phyloP scores from a whole-genome alignment of 441 rosid species.

The Bocquillonia castaneifolia region DNA sequence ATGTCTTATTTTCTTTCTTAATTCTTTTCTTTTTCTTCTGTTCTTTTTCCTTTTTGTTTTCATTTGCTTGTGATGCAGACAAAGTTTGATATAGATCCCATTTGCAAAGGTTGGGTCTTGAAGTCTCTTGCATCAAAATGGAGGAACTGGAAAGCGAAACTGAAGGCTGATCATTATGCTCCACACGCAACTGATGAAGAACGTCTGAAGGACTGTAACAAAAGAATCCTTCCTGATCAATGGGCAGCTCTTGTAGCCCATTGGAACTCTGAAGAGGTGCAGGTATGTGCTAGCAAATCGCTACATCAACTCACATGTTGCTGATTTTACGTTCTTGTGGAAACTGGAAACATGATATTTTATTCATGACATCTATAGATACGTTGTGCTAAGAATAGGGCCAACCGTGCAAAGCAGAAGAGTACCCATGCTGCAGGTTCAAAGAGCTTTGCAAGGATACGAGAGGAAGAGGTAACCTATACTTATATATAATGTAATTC shows the following conservation, averaged over 20 bases:
- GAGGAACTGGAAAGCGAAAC: constrained; percentile 39
- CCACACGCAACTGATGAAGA: constrained; percentile 38
- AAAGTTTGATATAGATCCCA: constrained; percentile 34
- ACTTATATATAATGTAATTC: not conserved
- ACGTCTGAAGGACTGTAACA: constrained; percentile 29
- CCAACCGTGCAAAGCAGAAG: constrained; percentile 30
- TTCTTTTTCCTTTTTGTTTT: not conserved
- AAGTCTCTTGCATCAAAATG: constrained; percentile 33
- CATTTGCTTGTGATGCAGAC: constrained; percentile 20
- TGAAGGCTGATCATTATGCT: constrained; percentile 33
- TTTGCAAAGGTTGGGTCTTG: constrained; percentile 35
- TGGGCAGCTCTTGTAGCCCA: constrained; percentile 35
- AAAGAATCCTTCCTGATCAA: constrained; percentile 40
- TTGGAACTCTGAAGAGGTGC: constrained; percentile 38
- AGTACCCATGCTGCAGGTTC: constrained; percentile 31
- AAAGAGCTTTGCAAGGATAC: constrained; percentile 40
- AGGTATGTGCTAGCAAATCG: constrained; percentile 25
- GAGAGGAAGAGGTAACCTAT: constrained; percentile 39
- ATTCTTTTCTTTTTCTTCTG: not conserved
- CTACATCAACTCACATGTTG: not conserved
- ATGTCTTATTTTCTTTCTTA: not conserved
- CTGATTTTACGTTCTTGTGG: not conserved
- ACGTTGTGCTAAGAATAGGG: constrained; percentile 34
- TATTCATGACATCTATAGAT: constrained; percentile 25
- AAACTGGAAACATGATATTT: not conserved